These are phyloP conservation scores for Didymellaceae sp. DNA, from an alignment of 2,329 filamentous ascomycete genomes.

Conservation along the genomic window DNA sequence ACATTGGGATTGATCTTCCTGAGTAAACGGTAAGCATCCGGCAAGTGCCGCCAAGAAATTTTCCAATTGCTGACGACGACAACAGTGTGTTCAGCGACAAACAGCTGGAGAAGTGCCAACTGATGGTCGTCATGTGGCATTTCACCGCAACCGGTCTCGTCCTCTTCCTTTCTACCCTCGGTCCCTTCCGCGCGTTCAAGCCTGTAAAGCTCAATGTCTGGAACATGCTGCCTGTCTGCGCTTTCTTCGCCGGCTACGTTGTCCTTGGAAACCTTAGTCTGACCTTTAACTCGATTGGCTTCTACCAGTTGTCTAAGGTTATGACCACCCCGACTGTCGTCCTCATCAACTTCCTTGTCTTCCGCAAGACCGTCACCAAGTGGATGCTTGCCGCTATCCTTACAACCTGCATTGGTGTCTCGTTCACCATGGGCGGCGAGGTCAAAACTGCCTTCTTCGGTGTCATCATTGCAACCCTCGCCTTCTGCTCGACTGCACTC, in stretches of 20 bases:
- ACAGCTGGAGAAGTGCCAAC: slow-evolving; percentile 54
- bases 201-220: slow-evolving; percentile 52
- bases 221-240: slow-evolving; percentile 55
- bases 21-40: slow-evolving; percentile 51
- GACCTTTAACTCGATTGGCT: slow-evolving; percentile 56
- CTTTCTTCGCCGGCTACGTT: slow-evolving; percentile 56
- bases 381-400: slow-evolving; percentile 52
- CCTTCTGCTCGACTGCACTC: slow-evolving; percentile 54
- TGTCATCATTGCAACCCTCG: slow-evolving; percentile 52
- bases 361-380: slow-evolving; percentile 51
- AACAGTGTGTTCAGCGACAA: slow-evolving; percentile 54
- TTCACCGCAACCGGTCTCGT: slow-evolving; percentile 54
- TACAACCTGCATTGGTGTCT: slow-evolving; percentile 53
- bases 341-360: slow-evolving; percentile 53
- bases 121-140: slow-evolving; percentile 58
- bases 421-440: slow-evolving; percentile 52
- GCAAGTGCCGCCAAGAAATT: neutral
- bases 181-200: slow-evolving; percentile 54
- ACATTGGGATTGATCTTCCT: slow-evolving; percentile 54
- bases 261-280: slow-evolving; percentile 56
- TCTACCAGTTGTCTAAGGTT: slow-evolving; percentile 58
- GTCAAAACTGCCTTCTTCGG: slow-evolving; percentile 52
- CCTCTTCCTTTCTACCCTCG: slow-evolving; percentile 51
- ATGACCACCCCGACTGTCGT: slow-evolving; percentile 58
- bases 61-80: slow-evolving; percentile 28